Conservation (phyloP, 345 rosid species). For the Chamaenerion angustifolium region DNA sequence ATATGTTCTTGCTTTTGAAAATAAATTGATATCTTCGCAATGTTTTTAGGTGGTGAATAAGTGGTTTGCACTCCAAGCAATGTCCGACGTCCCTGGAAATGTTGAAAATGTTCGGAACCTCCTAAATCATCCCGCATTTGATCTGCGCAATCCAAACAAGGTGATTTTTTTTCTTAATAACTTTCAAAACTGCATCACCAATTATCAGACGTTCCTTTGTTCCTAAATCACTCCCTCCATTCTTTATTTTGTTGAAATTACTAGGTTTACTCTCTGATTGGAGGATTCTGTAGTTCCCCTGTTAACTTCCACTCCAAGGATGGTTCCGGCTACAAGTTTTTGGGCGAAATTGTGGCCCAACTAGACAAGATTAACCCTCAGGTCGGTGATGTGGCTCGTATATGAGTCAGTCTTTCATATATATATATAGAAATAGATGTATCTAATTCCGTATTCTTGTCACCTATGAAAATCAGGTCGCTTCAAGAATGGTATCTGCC, state of each 20-base stretch:
- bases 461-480: slow-evolving; percentile 36
- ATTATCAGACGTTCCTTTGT: background rate
- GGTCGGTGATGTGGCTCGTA: slow-evolving; percentile 19
- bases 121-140: slow-evolving; percentile 73
- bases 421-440: no score
- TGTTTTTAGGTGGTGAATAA: slow-evolving; percentile 71
- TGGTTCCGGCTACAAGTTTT: slow-evolving; percentile 87
- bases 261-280: slow-evolving; percentile 76
- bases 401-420: no score
- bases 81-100: slow-evolving; percentile 71
- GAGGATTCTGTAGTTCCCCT: slow-evolving; percentile 73
- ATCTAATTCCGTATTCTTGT: background rate
- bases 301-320: slow-evolving; percentile 95
- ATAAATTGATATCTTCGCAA: no score
- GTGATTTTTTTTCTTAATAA: slow-evolving; percentile 13
- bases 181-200: no score
- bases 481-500: slow-evolving; percentile 88
- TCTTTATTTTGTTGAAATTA: background rate
- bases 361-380: slow-evolving; percentile 90
- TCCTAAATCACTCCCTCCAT: background rate
- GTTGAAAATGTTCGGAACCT: slow-evolving; percentile 71
- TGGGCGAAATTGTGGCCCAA: slow-evolving; percentile 81
- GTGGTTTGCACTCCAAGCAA: slow-evolving; percentile 93
- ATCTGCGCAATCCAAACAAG: slow-evolving; percentile 88
- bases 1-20: no score